A percentile compares a stretch with the other conserved stretches of the same genome.
These are phyloP conservation scores for Phytophthora quininea DNA, from an alignment of 352 stramenopile genomes.

Conservation along the genomic window DNA sequence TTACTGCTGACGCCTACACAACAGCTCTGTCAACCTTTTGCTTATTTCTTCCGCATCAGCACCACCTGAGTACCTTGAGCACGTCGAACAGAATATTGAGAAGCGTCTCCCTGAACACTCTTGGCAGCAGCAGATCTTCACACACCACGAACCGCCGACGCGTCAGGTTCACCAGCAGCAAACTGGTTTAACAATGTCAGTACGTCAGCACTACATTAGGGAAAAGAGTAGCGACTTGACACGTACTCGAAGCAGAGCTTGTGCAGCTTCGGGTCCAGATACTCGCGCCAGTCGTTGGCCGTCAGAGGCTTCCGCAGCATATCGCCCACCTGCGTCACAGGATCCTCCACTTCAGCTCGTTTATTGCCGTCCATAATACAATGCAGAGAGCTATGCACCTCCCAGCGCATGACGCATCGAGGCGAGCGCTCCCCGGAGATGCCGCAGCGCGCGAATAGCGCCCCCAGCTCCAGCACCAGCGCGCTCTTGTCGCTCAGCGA, in stretches of 20 bases:
- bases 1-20: constrained; percentile 56
- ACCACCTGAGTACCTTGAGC: constrained; percentile 47
- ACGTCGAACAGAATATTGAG: constrained; percentile 65
- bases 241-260: constrained; percentile 79
- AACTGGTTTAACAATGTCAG: constrained; percentile 23
- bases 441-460: constrained; percentile 69
- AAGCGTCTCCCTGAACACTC: constrained; percentile 66
- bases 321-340: constrained; percentile 49
- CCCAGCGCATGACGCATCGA: constrained; percentile 67
- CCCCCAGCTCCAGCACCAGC: constrained; percentile 83
- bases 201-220: background rate
- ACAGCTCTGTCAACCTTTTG: constrained; percentile 2
- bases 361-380: no score
- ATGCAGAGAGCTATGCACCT: constrained; percentile 38
- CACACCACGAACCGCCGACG: constrained; percentile 79
- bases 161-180: constrained; percentile 74
- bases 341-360: no score
- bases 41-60: background rate
- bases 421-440: constrained; percentile 79
- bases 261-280: constrained; percentile 65
- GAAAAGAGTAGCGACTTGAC: background rate
- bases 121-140: constrained; percentile 76
- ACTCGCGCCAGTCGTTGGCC: constrained; percentile 48
- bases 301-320: constrained; percentile 47
- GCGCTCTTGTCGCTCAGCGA: constrained; percentile 52